phyloP scores from a whole-genome alignment of 805 yeast genomes.

The Nakazawaea siamensis region DNA sequence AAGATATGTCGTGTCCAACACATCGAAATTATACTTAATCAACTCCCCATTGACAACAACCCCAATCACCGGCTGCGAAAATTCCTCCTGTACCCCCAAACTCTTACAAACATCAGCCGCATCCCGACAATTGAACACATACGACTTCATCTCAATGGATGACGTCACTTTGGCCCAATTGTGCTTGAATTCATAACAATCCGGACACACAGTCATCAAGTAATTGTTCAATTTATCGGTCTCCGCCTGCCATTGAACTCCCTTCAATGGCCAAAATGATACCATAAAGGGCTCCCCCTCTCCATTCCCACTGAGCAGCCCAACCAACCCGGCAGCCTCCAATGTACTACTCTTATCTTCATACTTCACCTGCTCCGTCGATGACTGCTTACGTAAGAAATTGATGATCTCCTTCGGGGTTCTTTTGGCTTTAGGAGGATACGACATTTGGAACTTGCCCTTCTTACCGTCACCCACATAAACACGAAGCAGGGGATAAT shows the following conservation, averaged over 20 bases:
- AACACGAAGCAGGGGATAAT: slow-evolving; percentile 66
- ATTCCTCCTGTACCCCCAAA: no score
- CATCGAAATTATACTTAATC: slow-evolving; percentile 19
- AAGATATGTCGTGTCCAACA: slow-evolving; percentile 20
- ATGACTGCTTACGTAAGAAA: slow-evolving; percentile 47
- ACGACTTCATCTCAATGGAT: slow-evolving; percentile 28
- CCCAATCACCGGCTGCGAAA: slow-evolving; percentile 34
- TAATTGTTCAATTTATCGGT: slow-evolving; percentile 24
- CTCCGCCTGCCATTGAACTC: slow-evolving; percentile 26
- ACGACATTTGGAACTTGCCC: slow-evolving; percentile 30
- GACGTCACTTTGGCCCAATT: slow-evolving; percentile 36
- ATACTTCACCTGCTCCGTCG: slow-evolving; percentile 10
- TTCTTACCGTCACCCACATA: slow-evolving; percentile 50
- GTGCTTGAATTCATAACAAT: slow-evolving; percentile 42
- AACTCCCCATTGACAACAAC: no score
- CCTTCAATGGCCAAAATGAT: slow-evolving; percentile 57
- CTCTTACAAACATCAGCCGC: no score
- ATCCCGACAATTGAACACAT: slow-evolving; percentile 63
- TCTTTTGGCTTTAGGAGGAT: slow-evolving; percentile 38
- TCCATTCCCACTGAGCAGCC: no score
- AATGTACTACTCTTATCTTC: no score
- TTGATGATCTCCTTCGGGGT: slow-evolving; percentile 39
- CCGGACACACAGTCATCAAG: slow-evolving; percentile 35
- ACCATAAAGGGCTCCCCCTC: slow-evolving; percentile 51
- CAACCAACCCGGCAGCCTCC: no score